These are phyloP conservation scores for Chaetomidium leptoderma DNA, from an alignment of 495 filamentous ascomycete genomes.

Conservation along the genomic window DNA sequence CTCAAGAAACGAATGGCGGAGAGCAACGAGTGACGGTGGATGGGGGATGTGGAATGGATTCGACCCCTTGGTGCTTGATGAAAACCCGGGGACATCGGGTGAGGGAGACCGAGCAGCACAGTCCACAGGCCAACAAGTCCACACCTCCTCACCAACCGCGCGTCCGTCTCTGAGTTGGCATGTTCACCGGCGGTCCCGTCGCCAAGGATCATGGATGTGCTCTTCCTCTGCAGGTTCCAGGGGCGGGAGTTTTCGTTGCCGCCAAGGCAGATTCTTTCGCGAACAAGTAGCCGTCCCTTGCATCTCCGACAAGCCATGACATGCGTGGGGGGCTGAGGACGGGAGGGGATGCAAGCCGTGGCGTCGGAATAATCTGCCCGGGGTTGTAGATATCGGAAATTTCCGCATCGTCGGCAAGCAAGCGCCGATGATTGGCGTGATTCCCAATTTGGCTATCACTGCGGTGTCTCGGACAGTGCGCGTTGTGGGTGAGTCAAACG, in stretches of 20 bases:
- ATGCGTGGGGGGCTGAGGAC: background rate
- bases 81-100: too few relatives aligned
- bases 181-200: too few relatives aligned
- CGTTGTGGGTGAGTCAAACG: background rate
- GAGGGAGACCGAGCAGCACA: too few relatives aligned
- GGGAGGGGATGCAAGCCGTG: background rate
- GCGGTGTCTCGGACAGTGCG: conserved; percentile 11
- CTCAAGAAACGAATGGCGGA: conserved; percentile 8
- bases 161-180: too few relatives aligned
- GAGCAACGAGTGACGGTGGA: too few relatives aligned
- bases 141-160: too few relatives aligned
- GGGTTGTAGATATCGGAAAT: background rate
- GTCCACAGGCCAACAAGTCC: too few relatives aligned
- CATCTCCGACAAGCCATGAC: too few relatives aligned
- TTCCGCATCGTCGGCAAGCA: background rate
- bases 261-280: conserved; percentile 5
- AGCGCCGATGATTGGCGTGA: background rate
- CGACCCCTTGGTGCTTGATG: background rate
- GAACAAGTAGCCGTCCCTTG: background rate
- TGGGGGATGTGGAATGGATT: background rate
- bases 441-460: conserved; percentile 16
- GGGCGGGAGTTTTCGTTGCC: background rate
- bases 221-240: conserved; percentile 14
- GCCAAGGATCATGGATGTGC: background rate
- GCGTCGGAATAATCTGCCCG: conserved; percentile 7